Evolutionary conservation across 768 basidiomycete species (phyloP).

Genomic region (Pseudohyphozyma bogoriensis): DNA sequence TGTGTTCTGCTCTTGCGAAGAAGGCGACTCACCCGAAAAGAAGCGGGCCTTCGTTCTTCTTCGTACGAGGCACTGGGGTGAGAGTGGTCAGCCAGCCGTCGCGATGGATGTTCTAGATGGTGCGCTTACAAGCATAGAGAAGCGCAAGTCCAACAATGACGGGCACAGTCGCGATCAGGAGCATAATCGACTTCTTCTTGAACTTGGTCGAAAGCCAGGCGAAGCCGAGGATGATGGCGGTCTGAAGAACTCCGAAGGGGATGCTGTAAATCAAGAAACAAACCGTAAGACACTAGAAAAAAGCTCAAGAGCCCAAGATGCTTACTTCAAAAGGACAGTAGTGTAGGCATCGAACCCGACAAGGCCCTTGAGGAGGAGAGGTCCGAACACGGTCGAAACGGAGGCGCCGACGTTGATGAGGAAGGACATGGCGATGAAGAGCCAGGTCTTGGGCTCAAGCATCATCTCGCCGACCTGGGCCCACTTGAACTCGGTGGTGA

Average conservation of each 20-base stretch:
- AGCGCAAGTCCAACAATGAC: slow-evolving; percentile 33
- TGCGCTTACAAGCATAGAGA: slow-evolving; percentile 22
- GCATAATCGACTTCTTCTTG: slow-evolving; percentile 31
- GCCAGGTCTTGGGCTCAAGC: slow-evolving; percentile 24
- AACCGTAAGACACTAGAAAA: too few species aligned
- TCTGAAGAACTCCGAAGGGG: slow-evolving; percentile 28
- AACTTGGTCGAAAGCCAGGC: slow-evolving; percentile 31
- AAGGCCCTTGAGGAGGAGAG: slow-evolving; percentile 26
- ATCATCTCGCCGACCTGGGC: slow-evolving; percentile 21
- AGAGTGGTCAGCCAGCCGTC: too few species aligned
- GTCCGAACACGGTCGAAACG: slow-evolving; percentile 29
- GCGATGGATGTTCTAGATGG: neutral
- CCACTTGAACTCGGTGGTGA: slow-evolving; percentile 11
- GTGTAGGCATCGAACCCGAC: slow-evolving; percentile 14
- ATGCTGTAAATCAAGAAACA: slow-evolving; percentile 18
- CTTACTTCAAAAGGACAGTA: slow-evolving; percentile 7
- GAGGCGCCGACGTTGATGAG: slow-evolving; percentile 18
- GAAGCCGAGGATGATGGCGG: slow-evolving; percentile 30
- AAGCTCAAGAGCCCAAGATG: too few species aligned
- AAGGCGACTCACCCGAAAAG: too few species aligned
- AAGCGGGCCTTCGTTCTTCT: slow-evolving; percentile 29
- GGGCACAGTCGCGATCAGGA: slow-evolving; percentile 27
- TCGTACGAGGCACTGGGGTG: slow-evolving; percentile 11
- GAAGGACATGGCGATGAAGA: slow-evolving; percentile 22
- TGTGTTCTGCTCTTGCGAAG: too few species aligned